These are phyloP conservation scores for Sclerotinia spermophila DNA, from an alignment of 2,329 filamentous ascomycete genomes.

Conservation along the genomic window DNA sequence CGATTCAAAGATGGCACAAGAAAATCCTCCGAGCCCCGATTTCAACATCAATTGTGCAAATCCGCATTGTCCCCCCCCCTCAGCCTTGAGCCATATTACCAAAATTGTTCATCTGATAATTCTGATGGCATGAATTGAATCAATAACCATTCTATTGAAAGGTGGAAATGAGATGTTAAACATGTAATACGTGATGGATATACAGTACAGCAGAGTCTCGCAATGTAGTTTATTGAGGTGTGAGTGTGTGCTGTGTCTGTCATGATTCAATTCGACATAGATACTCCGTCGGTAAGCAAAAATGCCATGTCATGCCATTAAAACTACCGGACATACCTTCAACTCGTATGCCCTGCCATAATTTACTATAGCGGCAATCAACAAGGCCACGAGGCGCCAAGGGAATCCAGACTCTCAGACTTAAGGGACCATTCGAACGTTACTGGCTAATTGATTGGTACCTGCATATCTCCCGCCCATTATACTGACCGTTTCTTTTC, in stretches of 20 bases:
- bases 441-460: background rate
- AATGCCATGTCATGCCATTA: background rate
- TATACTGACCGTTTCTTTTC: background rate
- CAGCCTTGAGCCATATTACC: too few relatives aligned
- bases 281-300: too few relatives aligned
- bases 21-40: background rate
- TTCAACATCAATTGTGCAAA: background rate
- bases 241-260: background rate
- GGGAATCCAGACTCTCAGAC: background rate
- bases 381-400: background rate
- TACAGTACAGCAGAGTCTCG: background rate
- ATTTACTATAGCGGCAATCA: background rate
- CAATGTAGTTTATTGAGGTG: background rate
- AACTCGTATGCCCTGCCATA: background rate
- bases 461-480: background rate
- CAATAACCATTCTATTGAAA: background rate
- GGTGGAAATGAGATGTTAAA: background rate
- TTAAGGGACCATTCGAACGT: background rate
- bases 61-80: background rate
- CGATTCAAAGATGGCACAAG: background rate
- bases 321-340: background rate
- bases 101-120: background rate
- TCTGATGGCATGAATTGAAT: background rate
- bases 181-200: background rate
- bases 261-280: too few relatives aligned